phyloP scores from a whole-genome alignment of 2,329 filamentous ascomycete species.

The Botrytis fragariae region DNA sequence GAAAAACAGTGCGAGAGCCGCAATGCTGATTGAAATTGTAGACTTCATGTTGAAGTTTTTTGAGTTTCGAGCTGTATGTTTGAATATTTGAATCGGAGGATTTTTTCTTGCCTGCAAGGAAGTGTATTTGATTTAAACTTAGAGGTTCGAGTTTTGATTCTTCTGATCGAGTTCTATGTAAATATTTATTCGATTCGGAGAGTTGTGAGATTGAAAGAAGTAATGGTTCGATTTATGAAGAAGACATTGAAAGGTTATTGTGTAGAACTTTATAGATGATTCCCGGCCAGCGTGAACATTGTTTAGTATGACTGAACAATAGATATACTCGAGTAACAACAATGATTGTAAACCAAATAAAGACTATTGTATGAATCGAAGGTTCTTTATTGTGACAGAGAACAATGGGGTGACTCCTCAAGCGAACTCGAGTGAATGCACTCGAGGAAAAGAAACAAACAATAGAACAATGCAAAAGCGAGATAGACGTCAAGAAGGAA shows the following conservation, averaged over 20 bases:
- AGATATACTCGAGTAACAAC: constrained; percentile 24
- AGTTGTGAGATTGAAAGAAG: not conserved
- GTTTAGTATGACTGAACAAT: constrained; percentile 25
- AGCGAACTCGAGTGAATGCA: constrained; percentile 10
- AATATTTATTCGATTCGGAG: not conserved
- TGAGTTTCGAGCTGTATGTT: constrained; percentile 18
- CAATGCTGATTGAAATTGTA: constrained; percentile 19
- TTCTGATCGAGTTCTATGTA: not conserved
- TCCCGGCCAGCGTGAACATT: constrained; percentile 30
- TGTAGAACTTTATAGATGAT: constrained; percentile 20
- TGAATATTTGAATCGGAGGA: not conserved
- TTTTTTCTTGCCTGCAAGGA: constrained; percentile 27
- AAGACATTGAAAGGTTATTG: constrained; percentile 8
- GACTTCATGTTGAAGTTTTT: constrained; percentile 17
- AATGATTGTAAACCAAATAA: constrained; percentile 9
- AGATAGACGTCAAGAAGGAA: not conserved
- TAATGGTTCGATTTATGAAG: not conserved
- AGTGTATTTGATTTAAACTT: constrained; percentile 9
- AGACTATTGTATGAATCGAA: constrained; percentile 1
- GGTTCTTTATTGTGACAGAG: not conserved
- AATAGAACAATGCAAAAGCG: constrained; percentile 10
- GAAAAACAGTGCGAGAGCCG: constrained; percentile 26
- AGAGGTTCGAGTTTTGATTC: constrained; percentile 8
- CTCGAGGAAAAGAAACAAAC: not conserved
- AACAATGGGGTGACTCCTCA: constrained; percentile 8